These are phyloP conservation scores for Candolleomyces eurysporus DNA, from an alignment of 768 basidiomycete genomes.

Conservation along the genomic window DNA sequence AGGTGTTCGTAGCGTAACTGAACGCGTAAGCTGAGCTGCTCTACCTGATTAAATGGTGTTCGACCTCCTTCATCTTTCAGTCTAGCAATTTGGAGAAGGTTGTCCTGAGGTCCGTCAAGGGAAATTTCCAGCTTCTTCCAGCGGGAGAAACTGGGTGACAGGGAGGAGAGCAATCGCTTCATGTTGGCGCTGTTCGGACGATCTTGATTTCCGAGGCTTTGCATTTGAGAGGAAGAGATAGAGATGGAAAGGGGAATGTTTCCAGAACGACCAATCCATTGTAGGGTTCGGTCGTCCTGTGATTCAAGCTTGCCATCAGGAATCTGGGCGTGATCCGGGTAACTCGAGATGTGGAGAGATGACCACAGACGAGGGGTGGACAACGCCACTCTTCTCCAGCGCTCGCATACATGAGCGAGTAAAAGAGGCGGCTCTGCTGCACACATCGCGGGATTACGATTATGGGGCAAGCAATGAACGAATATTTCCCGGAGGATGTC, in stretches of 20 bases:
- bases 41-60: too few relatives aligned
- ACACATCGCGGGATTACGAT: constrained; percentile 4
- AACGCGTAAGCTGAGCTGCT: too few relatives aligned
- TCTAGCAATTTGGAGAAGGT: neutral
- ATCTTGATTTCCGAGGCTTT: neutral
- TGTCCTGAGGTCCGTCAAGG: neutral
- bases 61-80: neutral
- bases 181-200: neutral
- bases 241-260: neutral
- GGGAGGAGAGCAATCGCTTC: neutral
- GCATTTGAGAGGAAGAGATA: neutral
- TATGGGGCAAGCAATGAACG: constrained; percentile 7
- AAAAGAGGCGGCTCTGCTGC: constrained; percentile 5
- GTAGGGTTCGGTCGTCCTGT: neutral
- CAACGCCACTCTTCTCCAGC: constrained; percentile 5
- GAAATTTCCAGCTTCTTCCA: neutral
- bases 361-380: constrained; percentile 9
- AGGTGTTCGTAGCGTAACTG: too few relatives aligned
- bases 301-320: neutral
- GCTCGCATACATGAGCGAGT: constrained; percentile 8
- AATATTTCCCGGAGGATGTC: constrained; percentile 11
- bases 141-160: neutral
- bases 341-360: constrained; percentile 5
- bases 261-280: neutral
- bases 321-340: neutral